Conservation (phyloP, 805 yeast species). For the Torulaspora gathmanii region DNA sequence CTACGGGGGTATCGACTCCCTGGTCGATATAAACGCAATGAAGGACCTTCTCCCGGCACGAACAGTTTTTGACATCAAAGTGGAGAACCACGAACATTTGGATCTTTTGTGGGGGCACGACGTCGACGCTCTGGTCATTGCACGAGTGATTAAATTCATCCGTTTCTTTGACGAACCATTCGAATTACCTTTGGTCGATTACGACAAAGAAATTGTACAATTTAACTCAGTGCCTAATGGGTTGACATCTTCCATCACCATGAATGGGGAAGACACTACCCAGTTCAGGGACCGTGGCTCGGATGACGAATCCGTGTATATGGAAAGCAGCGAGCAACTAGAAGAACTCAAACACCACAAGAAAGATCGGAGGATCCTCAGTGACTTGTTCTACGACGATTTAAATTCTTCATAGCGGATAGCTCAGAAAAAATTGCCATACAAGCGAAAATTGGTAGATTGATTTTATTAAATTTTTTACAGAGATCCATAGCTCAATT, state of each 20-base stretch:
- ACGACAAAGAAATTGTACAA: neutral
- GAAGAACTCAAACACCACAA: neutral
- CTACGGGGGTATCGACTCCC: slow-evolving; percentile 75
- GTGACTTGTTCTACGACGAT: slow-evolving; percentile 7
- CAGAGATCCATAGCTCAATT: neutral
- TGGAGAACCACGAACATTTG: slow-evolving; percentile 76
- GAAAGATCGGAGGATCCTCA: slow-evolving; percentile 6
- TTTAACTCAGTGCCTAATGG: slow-evolving; percentile 3
- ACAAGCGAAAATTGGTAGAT: neutral
- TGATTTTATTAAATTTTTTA: neutral
- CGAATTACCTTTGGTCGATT: slow-evolving; percentile 4
- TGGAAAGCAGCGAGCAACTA: slow-evolving; percentile 6
- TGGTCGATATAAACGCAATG: slow-evolving; percentile 83
- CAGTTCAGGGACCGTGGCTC: slow-evolving; percentile 2
- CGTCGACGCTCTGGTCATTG: slow-evolving; percentile 46
- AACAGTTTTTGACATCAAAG: slow-evolving; percentile 49
- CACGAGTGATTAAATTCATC: slow-evolving; percentile 39
- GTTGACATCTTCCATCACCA: slow-evolving; percentile 3
- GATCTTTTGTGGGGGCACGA: slow-evolving; percentile 86
- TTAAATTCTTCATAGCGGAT: neutral
- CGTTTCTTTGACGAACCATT: slow-evolving; percentile 27
- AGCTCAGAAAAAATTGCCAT: neutral
- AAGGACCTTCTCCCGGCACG: slow-evolving; percentile 56
- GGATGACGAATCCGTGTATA: slow-evolving; percentile 3
- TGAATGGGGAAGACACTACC: slow-evolving; percentile 9